Base-by-base conservation (phyloP, 805 yeast genomes). In the Huiozyma naganishii region DNA sequence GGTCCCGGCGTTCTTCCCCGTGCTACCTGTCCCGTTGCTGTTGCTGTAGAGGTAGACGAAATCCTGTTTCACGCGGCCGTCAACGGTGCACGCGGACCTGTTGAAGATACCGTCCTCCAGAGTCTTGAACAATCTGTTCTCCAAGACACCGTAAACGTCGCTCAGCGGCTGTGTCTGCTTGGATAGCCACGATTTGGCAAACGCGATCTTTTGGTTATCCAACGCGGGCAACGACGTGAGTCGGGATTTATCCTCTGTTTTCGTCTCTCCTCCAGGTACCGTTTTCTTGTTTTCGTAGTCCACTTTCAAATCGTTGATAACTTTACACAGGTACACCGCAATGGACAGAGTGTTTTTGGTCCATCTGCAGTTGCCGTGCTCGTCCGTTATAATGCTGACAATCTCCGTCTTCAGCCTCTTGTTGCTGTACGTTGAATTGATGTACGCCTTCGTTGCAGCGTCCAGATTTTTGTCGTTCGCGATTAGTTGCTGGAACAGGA, bases 291-390 rank as follows among this genome's bases (percentile, higher is more conserved):
- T 42, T 13, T 17, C 30, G 13, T 53, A 52, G 17, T 62, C 65
- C 4, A 41, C 45, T 43, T 61, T 64, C 29, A 52, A 52, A 36
- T 48, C 64, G 37, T 53, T 55, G 40, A 59, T 57, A 17, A 59
- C 53, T 44, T 59, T 61, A 42, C 62, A 53, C 6, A 59, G 47
- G 37, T 59, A 94, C 47, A 86, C 70, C 5, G 90, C 75, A 48
- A 87, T 76, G 11, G 83, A 70, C 49, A 77, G 73, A 27, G 85
- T 75, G 61, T 86, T 86, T 56, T 85, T 76, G 0, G 95, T 86
- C 95, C 95, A 86, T 66, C 88, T 85, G 46, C 85, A 77, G 59
- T 83, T 84, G 1, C 95, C 95, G 54, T 80, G 83, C 46, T 83
- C 86, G 62, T 86, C 95, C 32, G 87, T 77, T 12, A 86, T 86